These are phyloP conservation scores for Pseudocercospora ulei DNA, from an alignment of 2,329 filamentous ascomycete species.

Conservation along the genomic window DNA sequence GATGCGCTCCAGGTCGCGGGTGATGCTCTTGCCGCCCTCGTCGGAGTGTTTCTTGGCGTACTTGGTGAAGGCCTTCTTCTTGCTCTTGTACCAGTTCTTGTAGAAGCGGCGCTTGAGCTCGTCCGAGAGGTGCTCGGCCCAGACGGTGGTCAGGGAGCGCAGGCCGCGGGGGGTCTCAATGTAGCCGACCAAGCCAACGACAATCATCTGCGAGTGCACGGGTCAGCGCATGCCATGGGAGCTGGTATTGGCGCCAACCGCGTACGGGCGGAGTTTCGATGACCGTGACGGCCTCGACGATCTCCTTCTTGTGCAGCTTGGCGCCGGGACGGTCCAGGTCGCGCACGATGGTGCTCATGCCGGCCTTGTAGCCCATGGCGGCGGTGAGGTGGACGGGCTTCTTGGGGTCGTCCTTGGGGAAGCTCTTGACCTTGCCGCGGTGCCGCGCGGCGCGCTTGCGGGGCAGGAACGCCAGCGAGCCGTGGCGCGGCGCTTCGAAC, in stretches of 20 bases:
- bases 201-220: constrained; percentile 69
- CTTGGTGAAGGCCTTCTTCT: constrained; percentile 99
- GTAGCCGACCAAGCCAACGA: constrained; percentile 99
- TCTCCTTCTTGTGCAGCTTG: constrained; percentile 99
- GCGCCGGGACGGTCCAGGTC: constrained; percentile 98
- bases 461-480: constrained; percentile 52
- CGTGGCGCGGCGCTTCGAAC: constrained; percentile 87
- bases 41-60: constrained; percentile 99
- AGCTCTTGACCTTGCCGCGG: constrained; percentile 97
- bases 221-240: constrained; percentile 52
- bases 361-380: constrained; percentile 96
- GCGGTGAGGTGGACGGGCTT: constrained; percentile 98
- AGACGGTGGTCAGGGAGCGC: constrained; percentile 97
- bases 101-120: constrained; percentile 99
- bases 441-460: constrained; percentile 85
- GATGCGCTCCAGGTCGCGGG: constrained; percentile 97
- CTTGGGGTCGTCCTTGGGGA: constrained; percentile 99
- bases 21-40: constrained; percentile 78
- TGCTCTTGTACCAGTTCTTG: constrained; percentile 99
- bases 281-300: constrained; percentile 79
- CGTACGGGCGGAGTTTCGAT: constrained; percentile 85
- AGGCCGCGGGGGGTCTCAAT: constrained; percentile 99
- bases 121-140: constrained; percentile 98
- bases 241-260: constrained; percentile 44
- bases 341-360: constrained; percentile 99